phyloP scores from a whole-genome alignment of 2,329 filamentous ascomycete species.

The Fusarium scirpi region DNA sequence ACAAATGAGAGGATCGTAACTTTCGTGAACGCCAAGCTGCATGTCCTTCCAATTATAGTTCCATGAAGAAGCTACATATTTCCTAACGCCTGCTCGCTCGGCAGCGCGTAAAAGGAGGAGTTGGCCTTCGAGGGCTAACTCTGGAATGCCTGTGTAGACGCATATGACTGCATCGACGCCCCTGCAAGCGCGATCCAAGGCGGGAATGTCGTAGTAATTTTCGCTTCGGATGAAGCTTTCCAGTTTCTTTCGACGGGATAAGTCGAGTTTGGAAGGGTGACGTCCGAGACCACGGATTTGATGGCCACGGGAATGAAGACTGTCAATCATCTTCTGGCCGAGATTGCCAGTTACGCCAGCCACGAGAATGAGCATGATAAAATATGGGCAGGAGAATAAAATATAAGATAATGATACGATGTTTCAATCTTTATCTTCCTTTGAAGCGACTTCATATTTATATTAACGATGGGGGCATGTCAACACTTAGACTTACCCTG shows the following conservation, averaged over 20 bases:
- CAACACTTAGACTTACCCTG: neutral
- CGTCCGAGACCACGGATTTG: neutral
- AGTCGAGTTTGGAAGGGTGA: neutral
- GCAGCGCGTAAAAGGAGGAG: slow-evolving; percentile 53
- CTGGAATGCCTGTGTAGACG: slow-evolving; percentile 45
- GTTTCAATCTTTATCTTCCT: neutral
- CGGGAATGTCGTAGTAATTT: slow-evolving; percentile 47
- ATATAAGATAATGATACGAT: too few species aligned
- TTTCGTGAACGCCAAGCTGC: slow-evolving; percentile 47
- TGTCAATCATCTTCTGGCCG: neutral
- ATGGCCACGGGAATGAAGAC: neutral
- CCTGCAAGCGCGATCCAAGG: slow-evolving; percentile 48
- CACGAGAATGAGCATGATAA: neutral
- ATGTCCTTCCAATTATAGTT: slow-evolving; percentile 50
- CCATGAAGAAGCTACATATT: slow-evolving; percentile 49
- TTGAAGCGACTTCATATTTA: neutral
- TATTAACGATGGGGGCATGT: neutral
- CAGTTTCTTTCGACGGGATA: neutral
- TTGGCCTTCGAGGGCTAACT: slow-evolving; percentile 49
- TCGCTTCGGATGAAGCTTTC: neutral
- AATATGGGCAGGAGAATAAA: neutral
- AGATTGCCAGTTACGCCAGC: neutral
- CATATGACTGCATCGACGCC: slow-evolving; percentile 53
- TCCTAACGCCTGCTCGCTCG: slow-evolving; percentile 51
- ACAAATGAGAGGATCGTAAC: slow-evolving; percentile 52